Evolutionary conservation across 208 protist species (phyloP).

Genomic region (Crithidia thermophila): DNA sequence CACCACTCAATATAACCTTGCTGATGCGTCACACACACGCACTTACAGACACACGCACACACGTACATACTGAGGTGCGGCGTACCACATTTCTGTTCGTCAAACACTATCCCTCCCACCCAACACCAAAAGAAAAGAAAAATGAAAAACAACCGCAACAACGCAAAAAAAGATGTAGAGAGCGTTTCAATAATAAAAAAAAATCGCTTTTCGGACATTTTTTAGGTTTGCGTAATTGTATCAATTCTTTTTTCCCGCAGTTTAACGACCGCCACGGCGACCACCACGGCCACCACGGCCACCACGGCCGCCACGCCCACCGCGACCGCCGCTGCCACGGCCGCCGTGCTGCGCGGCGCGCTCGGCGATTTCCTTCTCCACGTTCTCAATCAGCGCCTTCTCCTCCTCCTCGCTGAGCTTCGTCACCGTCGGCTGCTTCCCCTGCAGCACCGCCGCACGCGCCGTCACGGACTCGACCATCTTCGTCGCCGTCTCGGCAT

Average conservation of each 20-base stretch:
- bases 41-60: not conserved
- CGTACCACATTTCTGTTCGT: too few species aligned
- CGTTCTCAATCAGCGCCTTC: conserved; percentile 63
- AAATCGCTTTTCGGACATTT: not conserved
- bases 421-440: conserved; percentile 62
- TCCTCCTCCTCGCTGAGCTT: conserved; percentile 76
- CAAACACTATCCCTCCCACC: too few species aligned
- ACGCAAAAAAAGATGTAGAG: not conserved
- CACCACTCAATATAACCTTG: too few species aligned
- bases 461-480: conserved; percentile 77
- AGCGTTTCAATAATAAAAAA: not conserved
- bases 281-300: conserved; percentile 43
- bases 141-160: not conserved
- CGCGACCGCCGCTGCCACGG: conserved; percentile 42
- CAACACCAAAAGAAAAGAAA: not conserved
- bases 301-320: conserved; percentile 43
- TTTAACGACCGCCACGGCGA: conserved; percentile 44
- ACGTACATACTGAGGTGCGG: not conserved
- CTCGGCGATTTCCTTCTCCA: conserved; percentile 85
- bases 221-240: too few species aligned
- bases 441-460: conserved; percentile 78
- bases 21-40: not conserved
- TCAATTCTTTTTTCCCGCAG: not conserved
- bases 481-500: conserved; percentile 68
- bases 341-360: conserved; percentile 57